phyloP scores from a whole-genome alignment of 2,329 filamentous ascomycete species.

The Paradendryphiella salina region DNA sequence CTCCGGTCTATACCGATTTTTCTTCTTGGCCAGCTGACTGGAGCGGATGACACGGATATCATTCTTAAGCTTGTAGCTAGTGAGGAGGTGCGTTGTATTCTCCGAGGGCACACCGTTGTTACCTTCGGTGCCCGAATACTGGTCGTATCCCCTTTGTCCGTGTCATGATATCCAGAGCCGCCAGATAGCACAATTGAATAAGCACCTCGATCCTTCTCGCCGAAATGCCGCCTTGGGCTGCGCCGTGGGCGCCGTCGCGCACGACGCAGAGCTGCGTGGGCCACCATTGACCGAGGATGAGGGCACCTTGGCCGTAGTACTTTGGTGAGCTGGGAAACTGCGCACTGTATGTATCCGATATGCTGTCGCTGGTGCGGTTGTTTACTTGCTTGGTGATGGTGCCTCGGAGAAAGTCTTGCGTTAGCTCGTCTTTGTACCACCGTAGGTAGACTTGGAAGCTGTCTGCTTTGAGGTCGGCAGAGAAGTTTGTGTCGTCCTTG shows the following conservation, averaged over 20 bases:
- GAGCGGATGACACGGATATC: conserved; percentile 58
- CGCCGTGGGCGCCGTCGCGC: conserved; percentile 59
- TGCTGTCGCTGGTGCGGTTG: conserved; percentile 31
- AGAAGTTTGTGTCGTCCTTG: conserved; percentile 37
- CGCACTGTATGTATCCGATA: conserved; percentile 29
- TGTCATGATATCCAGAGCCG: conserved; percentile 52
- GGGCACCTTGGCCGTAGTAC: conserved; percentile 47
- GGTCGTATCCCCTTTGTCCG: conserved; percentile 54
- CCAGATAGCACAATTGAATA: conserved; percentile 60
- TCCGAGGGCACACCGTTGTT: conserved; percentile 38
- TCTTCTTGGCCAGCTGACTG: conserved; percentile 40
- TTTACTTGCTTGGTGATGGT: conserved; percentile 35
- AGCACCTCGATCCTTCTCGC: conserved; percentile 52
- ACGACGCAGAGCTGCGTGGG: conserved; percentile 57
- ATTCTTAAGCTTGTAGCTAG: conserved; percentile 39
- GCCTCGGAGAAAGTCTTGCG: conserved; percentile 53
- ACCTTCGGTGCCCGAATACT: conserved; percentile 57
- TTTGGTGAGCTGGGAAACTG: conserved; percentile 27
- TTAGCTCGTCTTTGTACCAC: conserved; percentile 51
- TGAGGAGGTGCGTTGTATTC: conserved; percentile 51
- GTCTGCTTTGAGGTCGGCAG: conserved; percentile 54
- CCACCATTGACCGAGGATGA: conserved; percentile 59
- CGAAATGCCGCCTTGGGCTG: conserved; percentile 54
- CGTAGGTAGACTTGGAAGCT: conserved; percentile 52
- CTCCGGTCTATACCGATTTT: conserved; percentile 51